Conservation (phyloP, 2,329 filamentous ascomycete species). For the Aspergillus aculeatus region DNA sequence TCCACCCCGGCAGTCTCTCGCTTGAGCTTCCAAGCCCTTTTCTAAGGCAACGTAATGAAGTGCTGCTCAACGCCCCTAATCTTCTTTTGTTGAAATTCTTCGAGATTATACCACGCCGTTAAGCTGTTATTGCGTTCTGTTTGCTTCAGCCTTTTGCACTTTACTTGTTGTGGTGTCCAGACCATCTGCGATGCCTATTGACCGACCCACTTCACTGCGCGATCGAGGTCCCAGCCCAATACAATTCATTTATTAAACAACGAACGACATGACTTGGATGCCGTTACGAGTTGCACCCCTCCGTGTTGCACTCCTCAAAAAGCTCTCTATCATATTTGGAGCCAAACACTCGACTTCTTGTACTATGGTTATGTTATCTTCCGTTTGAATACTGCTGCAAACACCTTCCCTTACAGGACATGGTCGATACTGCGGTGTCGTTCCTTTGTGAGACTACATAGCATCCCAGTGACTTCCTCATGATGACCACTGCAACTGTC, state of each 20-base stretch:
- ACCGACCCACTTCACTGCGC: conserved; percentile 1
- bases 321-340: neutral
- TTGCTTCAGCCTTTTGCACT: conserved; percentile 15
- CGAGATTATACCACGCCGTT: conserved; percentile 23
- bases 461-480: too few species aligned
- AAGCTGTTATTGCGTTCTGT: conserved; percentile 22
- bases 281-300: neutral
- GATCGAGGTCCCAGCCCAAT: neutral
- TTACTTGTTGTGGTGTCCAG: neutral
- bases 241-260: neutral
- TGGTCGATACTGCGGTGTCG: too few species aligned
- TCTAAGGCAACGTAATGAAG: conserved; percentile 4
- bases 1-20: conserved; percentile 11
- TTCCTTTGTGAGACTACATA: too few species aligned
- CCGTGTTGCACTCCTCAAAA: neutral
- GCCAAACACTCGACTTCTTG: conserved; percentile 18
- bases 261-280: conserved; percentile 7
- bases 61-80: conserved; percentile 12
- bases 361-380: conserved; percentile 21
- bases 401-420: neutral
- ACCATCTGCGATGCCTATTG: neutral
- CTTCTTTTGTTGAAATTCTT: conserved; percentile 32
- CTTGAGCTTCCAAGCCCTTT: conserved; percentile 9
- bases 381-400: conserved; percentile 14
- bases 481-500: too few species aligned